Base-by-base conservation (phyloP, 768 basidiomycete species). In the Hericium alpestre region DNA sequence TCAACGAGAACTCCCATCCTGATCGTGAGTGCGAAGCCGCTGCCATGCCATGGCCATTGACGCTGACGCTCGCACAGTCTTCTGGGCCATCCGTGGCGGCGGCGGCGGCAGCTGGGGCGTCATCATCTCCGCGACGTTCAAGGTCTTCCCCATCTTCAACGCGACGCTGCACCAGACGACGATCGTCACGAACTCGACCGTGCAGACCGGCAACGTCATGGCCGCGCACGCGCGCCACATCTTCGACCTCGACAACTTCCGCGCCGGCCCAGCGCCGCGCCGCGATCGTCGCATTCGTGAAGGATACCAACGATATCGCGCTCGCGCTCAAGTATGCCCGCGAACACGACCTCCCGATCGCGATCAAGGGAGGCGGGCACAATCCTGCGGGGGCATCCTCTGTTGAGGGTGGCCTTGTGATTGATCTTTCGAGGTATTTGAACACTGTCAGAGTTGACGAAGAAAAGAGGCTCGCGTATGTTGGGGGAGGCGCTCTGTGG, bases 71-170 rank as follows among this genome's bases (percentile, higher is more conserved):
- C 63, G 11, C 61, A 56, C 4, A 59, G 61, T 81, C n/a, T 80
- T 79, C 66, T 81, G 78, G 63, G 79, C 67, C 22, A 72, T 82
- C 50, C 71, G 79, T 48, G 79, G 80, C 3, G 79, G 73, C 27
- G 80, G 79, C 3, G 58, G 55, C 12, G 73, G 73, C 9, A 70
- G 66, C 39, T 74, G 70, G 72, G 73, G 72, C 20, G 66, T 73
- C n/a, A 67, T 74, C 43, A 61, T 72, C 23, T 68, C 70, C 22
- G 69, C 70, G 0, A 74, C 72, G 6, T 61, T 72, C 63, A 65
- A 63, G 27, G 70, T 70, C 0, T 70, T 62, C 65, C 69, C 72
- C 7, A 71, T 67, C 32, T 73, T 74, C 60, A 63, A 68, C 23
- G 64, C 53, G 11, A 63, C 69, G 20, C 11, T 64, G 13, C 65